phyloP scores from a whole-genome alignment of 2,329 filamentous ascomycete species.

The Fusarium liriodendri region DNA sequence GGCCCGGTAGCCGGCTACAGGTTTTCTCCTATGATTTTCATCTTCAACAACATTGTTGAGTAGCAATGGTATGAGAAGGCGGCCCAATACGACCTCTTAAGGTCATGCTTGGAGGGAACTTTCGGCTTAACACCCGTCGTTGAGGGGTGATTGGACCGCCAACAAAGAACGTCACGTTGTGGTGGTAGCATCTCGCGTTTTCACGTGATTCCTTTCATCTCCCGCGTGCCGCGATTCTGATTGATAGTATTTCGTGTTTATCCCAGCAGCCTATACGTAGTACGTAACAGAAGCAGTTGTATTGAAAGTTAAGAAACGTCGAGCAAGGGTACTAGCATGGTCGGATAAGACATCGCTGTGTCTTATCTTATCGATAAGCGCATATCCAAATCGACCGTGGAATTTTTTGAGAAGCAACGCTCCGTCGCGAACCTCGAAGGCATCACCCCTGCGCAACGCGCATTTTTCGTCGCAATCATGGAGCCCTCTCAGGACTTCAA shows the following conservation, averaged over 20 bases:
- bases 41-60: background rate
- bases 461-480: slow-evolving; percentile 57
- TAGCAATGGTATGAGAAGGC: background rate
- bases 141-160: background rate
- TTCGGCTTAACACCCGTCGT: background rate
- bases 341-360: background rate
- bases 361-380: slow-evolving; percentile 44
- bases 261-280: background rate
- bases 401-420: slow-evolving; percentile 42
- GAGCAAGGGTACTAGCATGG: background rate
- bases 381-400: slow-evolving; percentile 7
- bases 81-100: background rate
- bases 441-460: slow-evolving; percentile 32
- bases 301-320: background rate
- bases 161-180: background rate
- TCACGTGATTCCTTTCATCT: background rate
- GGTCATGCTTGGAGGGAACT: background rate
- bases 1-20: slow-evolving; percentile 26
- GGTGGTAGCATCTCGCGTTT: background rate
- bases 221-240: background rate
- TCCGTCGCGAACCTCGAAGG: slow-evolving; percentile 30
- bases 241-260: background rate
- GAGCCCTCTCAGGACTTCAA: slow-evolving; percentile 78
- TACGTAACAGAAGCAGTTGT: background rate
- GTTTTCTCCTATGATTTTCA: background rate